Conservation (phyloP, 352 stramenopile species). For the Phytophthora capsici region DNA sequence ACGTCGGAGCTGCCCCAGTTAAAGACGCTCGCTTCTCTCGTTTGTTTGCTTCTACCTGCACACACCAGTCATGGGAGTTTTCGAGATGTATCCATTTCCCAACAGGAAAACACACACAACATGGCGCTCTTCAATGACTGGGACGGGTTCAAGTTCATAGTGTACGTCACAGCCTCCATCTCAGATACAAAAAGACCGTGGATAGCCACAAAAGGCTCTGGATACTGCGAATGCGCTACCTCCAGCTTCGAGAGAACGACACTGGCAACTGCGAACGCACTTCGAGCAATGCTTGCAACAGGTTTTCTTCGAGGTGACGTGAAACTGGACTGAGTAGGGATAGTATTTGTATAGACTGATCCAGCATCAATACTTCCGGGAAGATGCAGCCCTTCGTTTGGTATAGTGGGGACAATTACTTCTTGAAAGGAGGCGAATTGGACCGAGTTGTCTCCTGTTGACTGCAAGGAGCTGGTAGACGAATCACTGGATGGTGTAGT, state of each 20-base stretch:
- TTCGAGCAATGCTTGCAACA: neutral
- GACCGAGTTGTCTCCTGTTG: neutral
- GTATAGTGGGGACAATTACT: slow-evolving; percentile 6
- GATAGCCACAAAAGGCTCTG: slow-evolving; percentile 61
- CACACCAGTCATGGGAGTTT: slow-evolving; percentile 66
- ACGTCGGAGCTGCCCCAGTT: neutral
- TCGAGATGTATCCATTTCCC: slow-evolving; percentile 60
- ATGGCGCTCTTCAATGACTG: slow-evolving; percentile 54
- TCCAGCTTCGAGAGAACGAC: slow-evolving; percentile 63
- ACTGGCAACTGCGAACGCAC: slow-evolving; percentile 57
- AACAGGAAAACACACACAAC: slow-evolving; percentile 63
- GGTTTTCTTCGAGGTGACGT: slow-evolving; percentile 7
- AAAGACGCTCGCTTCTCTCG: slow-evolving; percentile 45
- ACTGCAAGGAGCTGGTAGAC: slow-evolving; percentile 16
- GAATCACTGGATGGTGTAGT: slow-evolving; percentile 10
- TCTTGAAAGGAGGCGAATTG: slow-evolving; percentile 56
- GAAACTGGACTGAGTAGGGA: too few relatives aligned
- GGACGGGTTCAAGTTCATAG: slow-evolving; percentile 41
- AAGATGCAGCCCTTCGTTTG: too few relatives aligned
- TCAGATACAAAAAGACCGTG: slow-evolving; percentile 56
- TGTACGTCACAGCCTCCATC: slow-evolving; percentile 51
- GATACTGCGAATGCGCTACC: slow-evolving; percentile 42
- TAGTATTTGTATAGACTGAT: neutral
- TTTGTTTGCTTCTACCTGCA: slow-evolving; percentile 62
- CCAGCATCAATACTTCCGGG: neutral